These are phyloP conservation scores for Ophiosphaerella korrae DNA, from an alignment of 2,329 filamentous ascomycete species.

Conservation along the genomic window DNA sequence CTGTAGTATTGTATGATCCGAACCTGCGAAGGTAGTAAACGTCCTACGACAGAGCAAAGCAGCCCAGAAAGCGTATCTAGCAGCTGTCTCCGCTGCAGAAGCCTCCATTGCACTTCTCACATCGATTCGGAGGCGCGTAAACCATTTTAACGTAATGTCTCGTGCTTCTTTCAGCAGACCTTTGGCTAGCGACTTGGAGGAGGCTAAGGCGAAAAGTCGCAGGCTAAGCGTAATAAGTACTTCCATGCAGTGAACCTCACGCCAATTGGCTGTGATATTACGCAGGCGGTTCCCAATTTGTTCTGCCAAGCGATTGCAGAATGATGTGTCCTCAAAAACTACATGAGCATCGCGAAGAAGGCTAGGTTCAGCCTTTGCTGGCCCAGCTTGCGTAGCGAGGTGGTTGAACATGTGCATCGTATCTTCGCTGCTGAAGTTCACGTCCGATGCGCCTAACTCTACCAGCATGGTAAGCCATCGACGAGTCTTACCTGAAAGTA, in stretches of 20 bases:
- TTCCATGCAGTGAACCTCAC: conserved; percentile 64
- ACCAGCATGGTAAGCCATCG: conserved; percentile 57
- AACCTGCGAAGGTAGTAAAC: neutral
- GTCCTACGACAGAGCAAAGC: conserved; percentile 62
- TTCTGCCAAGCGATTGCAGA: conserved; percentile 56
- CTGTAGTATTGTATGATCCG: too few relatives aligned
- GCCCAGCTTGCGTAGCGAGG: conserved; percentile 62
- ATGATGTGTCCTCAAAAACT: conserved; percentile 56
- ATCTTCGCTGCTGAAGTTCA: conserved; percentile 65
- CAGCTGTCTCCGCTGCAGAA: neutral
- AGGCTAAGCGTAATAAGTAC: conserved; percentile 59
- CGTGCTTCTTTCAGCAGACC: conserved; percentile 52
- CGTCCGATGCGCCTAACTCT: conserved; percentile 57
- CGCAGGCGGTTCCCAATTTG: conserved; percentile 55
- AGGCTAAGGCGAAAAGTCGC: conserved; percentile 43
- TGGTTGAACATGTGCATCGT: conserved; percentile 58
- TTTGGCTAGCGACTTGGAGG: conserved; percentile 16
- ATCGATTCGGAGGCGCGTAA: conserved; percentile 52
- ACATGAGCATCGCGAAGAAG: conserved; percentile 55
- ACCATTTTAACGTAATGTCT: conserved; percentile 57
- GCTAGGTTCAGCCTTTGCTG: conserved; percentile 33
- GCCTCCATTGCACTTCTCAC: conserved; percentile 22
- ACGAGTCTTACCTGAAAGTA: conserved; percentile 53
- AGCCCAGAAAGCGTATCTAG: conserved; percentile 57
- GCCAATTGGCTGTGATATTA: conserved; percentile 60